phyloP scores from a whole-genome alignment of 306 rosid species.

The Mimosa bimucronata region DNA sequence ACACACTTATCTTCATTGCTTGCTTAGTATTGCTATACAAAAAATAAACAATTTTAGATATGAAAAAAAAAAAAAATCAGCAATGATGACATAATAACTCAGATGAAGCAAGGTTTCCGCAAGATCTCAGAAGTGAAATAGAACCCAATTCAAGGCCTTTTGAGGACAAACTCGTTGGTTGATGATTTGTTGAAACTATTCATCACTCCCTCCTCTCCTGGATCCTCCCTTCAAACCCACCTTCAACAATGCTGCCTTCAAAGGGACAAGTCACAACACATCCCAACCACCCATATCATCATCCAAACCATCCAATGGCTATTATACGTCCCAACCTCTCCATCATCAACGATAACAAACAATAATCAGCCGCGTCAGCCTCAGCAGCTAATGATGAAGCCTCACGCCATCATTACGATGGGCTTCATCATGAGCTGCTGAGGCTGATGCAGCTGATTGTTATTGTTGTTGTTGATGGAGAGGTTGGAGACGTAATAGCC shows the following conservation, averaged over 20 bases:
- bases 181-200: constrained; percentile 60
- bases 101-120: constrained; percentile 74
- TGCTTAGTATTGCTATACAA: too few species aligned
- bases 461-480: constrained; percentile 34
- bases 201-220: constrained; percentile 83
- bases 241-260: too few species aligned
- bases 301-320: constrained; percentile 47
- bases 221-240: constrained; percentile 50
- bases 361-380: constrained; percentile 3
- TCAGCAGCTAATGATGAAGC: constrained; percentile 34
- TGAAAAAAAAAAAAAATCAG: too few species aligned
- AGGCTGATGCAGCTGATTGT: constrained; percentile 4
- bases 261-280: too few species aligned
- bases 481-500: constrained; percentile 48
- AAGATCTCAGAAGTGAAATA: constrained; percentile 57
- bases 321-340: constrained; percentile 46
- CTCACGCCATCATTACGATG: too few species aligned
- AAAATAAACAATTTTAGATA: too few species aligned
- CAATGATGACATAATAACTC: too few species aligned
- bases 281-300: constrained; percentile 25
- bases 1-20: too few species aligned
- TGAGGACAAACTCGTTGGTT: constrained; percentile 56
- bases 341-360: constrained; percentile 32
- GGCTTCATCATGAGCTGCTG: constrained; percentile 38
- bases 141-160: constrained; percentile 34